A percentile compares a stretch with the other conserved stretches of the same genome.
phyloP scores from a whole-genome alignment of 129 eudicot genomes.

The Calendula officinalis region DNA sequence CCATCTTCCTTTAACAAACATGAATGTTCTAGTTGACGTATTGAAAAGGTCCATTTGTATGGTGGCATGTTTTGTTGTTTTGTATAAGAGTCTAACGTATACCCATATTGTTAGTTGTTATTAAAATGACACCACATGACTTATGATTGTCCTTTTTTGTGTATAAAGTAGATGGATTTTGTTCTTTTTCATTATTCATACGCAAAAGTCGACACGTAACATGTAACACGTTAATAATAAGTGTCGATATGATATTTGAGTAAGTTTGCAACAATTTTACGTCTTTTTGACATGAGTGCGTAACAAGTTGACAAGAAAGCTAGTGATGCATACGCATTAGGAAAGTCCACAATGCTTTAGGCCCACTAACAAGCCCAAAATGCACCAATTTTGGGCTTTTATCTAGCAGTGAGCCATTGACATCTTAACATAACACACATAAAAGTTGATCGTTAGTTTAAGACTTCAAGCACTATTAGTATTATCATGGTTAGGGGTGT shows the following conservation, averaged over 20 bases:
- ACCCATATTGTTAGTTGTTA: constrained; percentile 25
- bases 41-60: constrained; percentile 25
- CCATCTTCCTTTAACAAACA: constrained; percentile 29
- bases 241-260: neutral
- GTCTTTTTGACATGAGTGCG: no score
- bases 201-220: constrained; percentile 16
- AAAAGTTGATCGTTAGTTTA: no score
- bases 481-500: no score
- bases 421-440: no score
- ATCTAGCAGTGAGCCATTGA: no score
- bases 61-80: constrained; percentile 35
- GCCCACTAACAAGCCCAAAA: no score
- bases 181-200: constrained; percentile 15
- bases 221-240: constrained; percentile 11
- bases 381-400: no score
- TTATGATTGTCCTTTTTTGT: constrained; percentile 30
- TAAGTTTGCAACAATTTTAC: neutral
- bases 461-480: no score
- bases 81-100: constrained; percentile 20
- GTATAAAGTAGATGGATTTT: constrained; percentile 10
- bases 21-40: constrained; percentile 26
- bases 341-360: no score
- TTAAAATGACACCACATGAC: constrained; percentile 34
- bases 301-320: no score
- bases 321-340: no score